Evolutionary conservation across 148 eudicot species (phyloP).

Genomic region (Limonium bicolor): DNA sequence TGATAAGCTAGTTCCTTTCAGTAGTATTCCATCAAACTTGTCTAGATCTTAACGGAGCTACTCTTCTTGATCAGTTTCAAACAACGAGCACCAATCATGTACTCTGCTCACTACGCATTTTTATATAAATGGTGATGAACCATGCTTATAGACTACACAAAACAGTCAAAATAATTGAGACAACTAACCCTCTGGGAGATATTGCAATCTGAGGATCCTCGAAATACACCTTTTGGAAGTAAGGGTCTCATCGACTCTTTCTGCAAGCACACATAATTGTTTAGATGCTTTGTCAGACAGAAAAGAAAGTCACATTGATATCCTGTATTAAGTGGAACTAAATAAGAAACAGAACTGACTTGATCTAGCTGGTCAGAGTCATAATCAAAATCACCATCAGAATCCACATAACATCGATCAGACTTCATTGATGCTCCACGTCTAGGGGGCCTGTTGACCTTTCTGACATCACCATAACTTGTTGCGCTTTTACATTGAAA

Average conservation of each 20-base stretch:
- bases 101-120: too few species aligned
- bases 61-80: too few species aligned
- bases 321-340: too few species aligned
- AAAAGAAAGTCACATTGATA: too few species aligned
- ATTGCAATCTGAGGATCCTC: conserved; percentile 67
- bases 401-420: conserved; percentile 26
- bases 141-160: too few species aligned
- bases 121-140: too few species aligned
- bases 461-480: conserved; percentile 25
- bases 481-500: conserved; percentile 23
- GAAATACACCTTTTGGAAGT: conserved; percentile 83
- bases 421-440: conserved; percentile 42
- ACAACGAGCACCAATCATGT: too few species aligned
- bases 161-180: not conserved
- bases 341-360: conserved; percentile 9
- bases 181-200: conserved; percentile 78
- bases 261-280: conserved; percentile 23
- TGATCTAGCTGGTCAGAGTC: conserved; percentile 61
- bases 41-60: too few species aligned
- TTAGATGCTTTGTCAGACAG: too few species aligned
- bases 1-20: too few species aligned
- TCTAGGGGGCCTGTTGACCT: conserved; percentile 34
- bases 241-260: conserved; percentile 20
- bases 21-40: too few species aligned
- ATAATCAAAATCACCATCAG: conserved; percentile 47